Conservation (phyloP, 352 stramenopile species). For the Bremia lactucae region DNA sequence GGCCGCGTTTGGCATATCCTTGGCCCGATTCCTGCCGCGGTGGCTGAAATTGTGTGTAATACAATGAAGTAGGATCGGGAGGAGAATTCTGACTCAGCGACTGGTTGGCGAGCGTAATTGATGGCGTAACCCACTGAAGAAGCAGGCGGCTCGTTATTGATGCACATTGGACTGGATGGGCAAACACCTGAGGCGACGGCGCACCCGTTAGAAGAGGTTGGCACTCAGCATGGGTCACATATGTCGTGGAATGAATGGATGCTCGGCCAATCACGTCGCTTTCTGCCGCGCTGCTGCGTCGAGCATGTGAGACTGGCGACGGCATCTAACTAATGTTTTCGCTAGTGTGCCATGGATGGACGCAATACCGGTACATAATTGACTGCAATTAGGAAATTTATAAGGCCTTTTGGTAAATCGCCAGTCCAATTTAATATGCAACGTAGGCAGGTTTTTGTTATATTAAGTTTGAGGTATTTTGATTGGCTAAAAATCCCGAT, state of each 20-base stretch:
- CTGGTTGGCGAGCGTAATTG: constrained; percentile 28
- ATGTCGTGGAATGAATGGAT: constrained; percentile 9
- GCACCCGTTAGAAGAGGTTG: constrained; percentile 27
- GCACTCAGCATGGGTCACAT: constrained; percentile 6
- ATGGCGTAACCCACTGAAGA: constrained; percentile 37
- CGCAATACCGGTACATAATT: too few species aligned
- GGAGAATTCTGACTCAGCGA: constrained; percentile 19
- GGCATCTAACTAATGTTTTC: too few species aligned
- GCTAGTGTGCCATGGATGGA: too few species aligned
- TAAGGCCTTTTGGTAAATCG: too few species aligned
- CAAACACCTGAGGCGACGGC: constrained; percentile 21
- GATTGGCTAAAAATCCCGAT: too few species aligned
- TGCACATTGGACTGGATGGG: constrained; percentile 31
- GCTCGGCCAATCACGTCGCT: constrained; percentile 7
- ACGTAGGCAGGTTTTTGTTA: too few species aligned
- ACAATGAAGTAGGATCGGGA: constrained; percentile 20
- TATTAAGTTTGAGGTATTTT: too few species aligned
- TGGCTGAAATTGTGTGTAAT: constrained; percentile 9
- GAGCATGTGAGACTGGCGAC: constrained; percentile 1
- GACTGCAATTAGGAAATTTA: too few species aligned
- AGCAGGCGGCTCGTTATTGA: constrained; percentile 31
- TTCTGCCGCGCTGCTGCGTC: constrained; percentile 6
- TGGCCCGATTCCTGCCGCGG: constrained; percentile 7
- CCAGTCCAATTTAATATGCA: too few species aligned
- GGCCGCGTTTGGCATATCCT: constrained; percentile 21